Evolutionary conservation across 805 yeast species (phyloP).

Genomic region (Priceomyces fermenticarens): DNA sequence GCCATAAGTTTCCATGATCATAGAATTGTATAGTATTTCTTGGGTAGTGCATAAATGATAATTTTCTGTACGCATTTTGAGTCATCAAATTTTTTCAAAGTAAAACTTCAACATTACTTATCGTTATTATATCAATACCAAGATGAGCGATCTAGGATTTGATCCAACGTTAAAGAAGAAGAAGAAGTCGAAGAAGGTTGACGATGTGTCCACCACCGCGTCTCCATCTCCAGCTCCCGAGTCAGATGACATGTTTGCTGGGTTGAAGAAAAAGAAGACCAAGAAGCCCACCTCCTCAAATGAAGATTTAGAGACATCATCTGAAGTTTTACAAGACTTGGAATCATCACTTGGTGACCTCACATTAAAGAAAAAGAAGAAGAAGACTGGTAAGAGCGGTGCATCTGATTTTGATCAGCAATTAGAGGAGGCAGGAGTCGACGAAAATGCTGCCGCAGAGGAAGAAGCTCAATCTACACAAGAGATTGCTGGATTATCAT

Average conservation of each 20-base stretch:
- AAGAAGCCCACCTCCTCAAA: constrained; percentile 36
- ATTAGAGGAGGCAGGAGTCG: constrained; percentile 85
- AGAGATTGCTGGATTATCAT: constrained; percentile 58
- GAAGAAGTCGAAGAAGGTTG: constrained; percentile 58
- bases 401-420: constrained; percentile 85
- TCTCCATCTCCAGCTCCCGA: constrained; percentile 31
- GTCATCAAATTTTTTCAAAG: constrained; percentile 2
- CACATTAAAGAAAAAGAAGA: constrained; percentile 70
- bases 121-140: constrained; percentile 3
- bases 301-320: constrained; percentile 19
- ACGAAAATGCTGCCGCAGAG: constrained; percentile 36
- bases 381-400: constrained; percentile 59
- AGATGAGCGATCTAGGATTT: constrained; percentile 57
- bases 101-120: background rate
- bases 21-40: background rate
- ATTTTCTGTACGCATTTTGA: background rate
- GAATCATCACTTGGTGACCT: constrained; percentile 38
- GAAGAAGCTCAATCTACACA: constrained; percentile 26
- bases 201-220: constrained; percentile 16
- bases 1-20: background rate
- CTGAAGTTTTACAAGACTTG: constrained; percentile 30
- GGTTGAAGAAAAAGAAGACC: constrained; percentile 77
- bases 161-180: constrained; percentile 76
- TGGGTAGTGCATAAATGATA: constrained; percentile 1
- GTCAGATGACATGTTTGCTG: constrained; percentile 63